Conservation (phyloP, 2,329 filamentous ascomycete genomes). For the Ascochyta fabae region DNA sequence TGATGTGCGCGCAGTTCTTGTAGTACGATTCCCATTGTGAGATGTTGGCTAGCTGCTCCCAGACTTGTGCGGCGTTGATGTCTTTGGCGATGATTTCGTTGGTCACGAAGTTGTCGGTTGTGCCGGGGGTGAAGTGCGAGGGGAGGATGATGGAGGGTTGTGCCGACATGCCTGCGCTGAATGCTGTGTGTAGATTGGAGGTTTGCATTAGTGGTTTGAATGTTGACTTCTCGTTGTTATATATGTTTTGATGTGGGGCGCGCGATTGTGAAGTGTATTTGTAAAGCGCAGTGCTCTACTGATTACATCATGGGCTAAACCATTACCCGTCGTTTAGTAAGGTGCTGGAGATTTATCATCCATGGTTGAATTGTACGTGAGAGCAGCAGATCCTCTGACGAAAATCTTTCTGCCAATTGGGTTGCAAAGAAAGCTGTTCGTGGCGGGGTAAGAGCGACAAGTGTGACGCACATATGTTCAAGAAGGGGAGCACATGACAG, state of each 20-base stretch:
- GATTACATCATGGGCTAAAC: conserved; percentile 13
- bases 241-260: background rate
- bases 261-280: background rate
- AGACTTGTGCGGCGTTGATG: conserved; percentile 40
- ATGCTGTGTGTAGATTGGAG: background rate
- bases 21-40: conserved; percentile 46
- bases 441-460: background rate
- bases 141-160: conserved; percentile 42
- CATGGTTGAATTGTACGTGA: background rate
- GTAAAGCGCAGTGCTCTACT: background rate
- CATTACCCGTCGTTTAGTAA: conserved; percentile 1
- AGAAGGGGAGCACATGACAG: background rate
- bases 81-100: conserved; percentile 43
- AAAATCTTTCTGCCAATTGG: background rate
- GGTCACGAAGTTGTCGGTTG: conserved; percentile 47
- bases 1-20: conserved; percentile 41
- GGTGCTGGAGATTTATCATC: conserved; percentile 3
- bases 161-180: background rate
- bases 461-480: background rate
- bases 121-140: conserved; percentile 41
- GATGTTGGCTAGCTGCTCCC: conserved; percentile 42
- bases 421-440: background rate
- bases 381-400: background rate
- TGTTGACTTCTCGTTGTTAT: background rate
- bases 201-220: background rate